These are phyloP conservation scores for Fagopyrum tataricum DNA, from an alignment of 148 eudicot genomes.

Conservation along the genomic window DNA sequence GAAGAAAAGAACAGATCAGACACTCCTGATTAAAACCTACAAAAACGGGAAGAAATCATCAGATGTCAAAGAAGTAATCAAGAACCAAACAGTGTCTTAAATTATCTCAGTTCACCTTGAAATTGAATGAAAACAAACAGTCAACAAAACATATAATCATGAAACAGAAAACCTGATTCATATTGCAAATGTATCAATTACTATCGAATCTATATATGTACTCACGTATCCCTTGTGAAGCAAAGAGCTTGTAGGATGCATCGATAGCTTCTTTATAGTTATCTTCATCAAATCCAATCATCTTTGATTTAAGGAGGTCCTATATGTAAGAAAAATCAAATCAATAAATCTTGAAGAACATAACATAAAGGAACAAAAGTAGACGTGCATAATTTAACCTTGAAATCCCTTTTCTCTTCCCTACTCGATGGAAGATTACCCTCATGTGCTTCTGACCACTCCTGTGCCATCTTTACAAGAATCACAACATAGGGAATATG, in stretches of 20 bases:
- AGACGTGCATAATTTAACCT: slow-evolving; percentile 59
- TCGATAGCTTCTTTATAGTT: slow-evolving; percentile 93
- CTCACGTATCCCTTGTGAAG: slow-evolving; percentile 85
- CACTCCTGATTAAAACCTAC: background rate
- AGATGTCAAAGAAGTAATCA: background rate
- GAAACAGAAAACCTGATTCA: background rate
- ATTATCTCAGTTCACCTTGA: background rate
- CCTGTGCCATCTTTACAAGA: slow-evolving; percentile 79
- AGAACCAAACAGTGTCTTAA: background rate
- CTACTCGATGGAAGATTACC: slow-evolving; percentile 77
- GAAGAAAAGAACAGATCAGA: background rate
- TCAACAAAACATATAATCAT: slow-evolving; percentile 2
- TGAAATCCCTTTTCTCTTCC: slow-evolving; percentile 83
- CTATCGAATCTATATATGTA: slow-evolving; percentile 13
- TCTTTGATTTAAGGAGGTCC: slow-evolving; percentile 77
- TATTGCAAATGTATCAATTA: background rate
- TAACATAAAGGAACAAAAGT: background rate
- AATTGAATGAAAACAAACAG: background rate
- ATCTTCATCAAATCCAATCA: slow-evolving; percentile 75
- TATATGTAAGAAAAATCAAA: slow-evolving; percentile 26
- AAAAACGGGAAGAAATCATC: background rate
- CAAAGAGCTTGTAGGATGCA: slow-evolving; percentile 84
- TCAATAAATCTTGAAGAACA: slow-evolving; percentile 2
- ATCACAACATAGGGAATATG: slow-evolving; percentile 90
- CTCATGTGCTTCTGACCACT: slow-evolving; percentile 81